A percentile compares a stretch with the other conserved stretches of the same genome.
These are phyloP conservation scores for Sphaerulina populicola DNA, from an alignment of 2,329 filamentous ascomycete species.

Conservation along the genomic window DNA sequence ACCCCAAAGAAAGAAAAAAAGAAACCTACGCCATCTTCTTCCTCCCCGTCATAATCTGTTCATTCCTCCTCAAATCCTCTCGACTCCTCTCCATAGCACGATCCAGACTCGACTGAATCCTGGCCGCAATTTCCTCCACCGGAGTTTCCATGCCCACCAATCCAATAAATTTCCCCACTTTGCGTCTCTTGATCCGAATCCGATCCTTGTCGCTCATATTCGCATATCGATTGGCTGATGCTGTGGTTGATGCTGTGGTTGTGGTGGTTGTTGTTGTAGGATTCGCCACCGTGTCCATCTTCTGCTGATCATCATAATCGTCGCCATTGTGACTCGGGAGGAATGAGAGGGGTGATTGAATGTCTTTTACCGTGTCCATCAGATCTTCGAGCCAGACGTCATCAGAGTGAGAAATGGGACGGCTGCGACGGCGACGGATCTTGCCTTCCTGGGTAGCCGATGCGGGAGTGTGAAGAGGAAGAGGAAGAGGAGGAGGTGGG, in stretches of 20 bases:
- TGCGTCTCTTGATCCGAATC: constrained; percentile 53
- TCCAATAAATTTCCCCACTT: constrained; percentile 67
- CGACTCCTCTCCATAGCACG: constrained; percentile 26
- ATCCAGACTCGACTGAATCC: constrained; percentile 33
- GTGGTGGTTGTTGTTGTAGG: neutral
- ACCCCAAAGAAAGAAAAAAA: too few relatives aligned
- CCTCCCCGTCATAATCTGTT: constrained; percentile 30
- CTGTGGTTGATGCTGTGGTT: too few relatives aligned
- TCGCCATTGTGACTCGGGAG: neutral
- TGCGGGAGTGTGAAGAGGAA: constrained; percentile 6
- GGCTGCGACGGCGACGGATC: constrained; percentile 10
- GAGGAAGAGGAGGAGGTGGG: too few relatives aligned
- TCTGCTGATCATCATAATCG: neutral
- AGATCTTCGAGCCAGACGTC: constrained; percentile 23
- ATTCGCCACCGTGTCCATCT: neutral
- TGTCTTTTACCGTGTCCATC: constrained; percentile 30
- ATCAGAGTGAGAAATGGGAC: constrained; percentile 19
- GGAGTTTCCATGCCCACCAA: constrained; percentile 55
- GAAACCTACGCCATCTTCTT: constrained; percentile 24
- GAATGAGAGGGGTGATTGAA: constrained; percentile 29
- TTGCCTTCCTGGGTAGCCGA: constrained; percentile 6
- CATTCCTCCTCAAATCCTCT: constrained; percentile 30
- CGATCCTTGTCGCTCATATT: constrained; percentile 34
- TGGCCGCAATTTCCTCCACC: constrained; percentile 38
- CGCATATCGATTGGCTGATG: constrained; percentile 19